A percentile compares a stretch with the other conserved stretches of the same genome.
Conservation (phyloP, 192 early-diverging fungal species). For the Tieghemiomyces parasiticus region DNA sequence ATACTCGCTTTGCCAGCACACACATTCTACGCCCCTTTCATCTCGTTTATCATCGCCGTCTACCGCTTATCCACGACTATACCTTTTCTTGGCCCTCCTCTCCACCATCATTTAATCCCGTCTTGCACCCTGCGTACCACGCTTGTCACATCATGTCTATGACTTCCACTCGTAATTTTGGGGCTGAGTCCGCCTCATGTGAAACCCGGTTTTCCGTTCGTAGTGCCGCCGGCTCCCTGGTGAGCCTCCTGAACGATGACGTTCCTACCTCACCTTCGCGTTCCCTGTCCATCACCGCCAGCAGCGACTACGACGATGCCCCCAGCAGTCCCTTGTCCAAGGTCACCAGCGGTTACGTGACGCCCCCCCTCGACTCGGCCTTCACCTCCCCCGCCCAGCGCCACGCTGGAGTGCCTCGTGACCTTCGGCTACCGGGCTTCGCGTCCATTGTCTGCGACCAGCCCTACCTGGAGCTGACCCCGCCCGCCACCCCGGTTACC, state of each 20-base stretch:
- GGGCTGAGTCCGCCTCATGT: neutral
- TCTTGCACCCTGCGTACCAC: neutral
- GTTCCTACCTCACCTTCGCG: neutral
- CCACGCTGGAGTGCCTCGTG: neutral
- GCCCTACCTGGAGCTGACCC: constrained; percentile 15
- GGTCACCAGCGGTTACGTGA: neutral
- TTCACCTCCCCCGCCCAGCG: neutral
- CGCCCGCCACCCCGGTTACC: constrained; percentile 13
- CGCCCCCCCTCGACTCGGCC: neutral
- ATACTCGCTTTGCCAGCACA: neutral
- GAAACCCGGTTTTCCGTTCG: constrained; percentile 24
- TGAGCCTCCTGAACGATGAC: constrained; percentile 34
- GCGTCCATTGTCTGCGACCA: constrained; percentile 20
- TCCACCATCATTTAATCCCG: neutral
- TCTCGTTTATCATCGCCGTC: too few species aligned
- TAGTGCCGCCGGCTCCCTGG: constrained; percentile 31
- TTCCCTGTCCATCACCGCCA: too few species aligned
- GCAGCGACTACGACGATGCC: too few species aligned
- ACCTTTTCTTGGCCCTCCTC: neutral
- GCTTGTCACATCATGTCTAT: neutral
- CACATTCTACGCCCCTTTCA: too few species aligned
- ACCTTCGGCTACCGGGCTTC: constrained; percentile 17
- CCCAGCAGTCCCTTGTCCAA: constrained; percentile 1
- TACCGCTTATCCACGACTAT: neutral
- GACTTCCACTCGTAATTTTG: neutral